Evolutionary conservation across 768 basidiomycete species (phyloP), one percentile per base, ranked within the genome.

Genomic region (Hirschioporus abietinus): DNA sequence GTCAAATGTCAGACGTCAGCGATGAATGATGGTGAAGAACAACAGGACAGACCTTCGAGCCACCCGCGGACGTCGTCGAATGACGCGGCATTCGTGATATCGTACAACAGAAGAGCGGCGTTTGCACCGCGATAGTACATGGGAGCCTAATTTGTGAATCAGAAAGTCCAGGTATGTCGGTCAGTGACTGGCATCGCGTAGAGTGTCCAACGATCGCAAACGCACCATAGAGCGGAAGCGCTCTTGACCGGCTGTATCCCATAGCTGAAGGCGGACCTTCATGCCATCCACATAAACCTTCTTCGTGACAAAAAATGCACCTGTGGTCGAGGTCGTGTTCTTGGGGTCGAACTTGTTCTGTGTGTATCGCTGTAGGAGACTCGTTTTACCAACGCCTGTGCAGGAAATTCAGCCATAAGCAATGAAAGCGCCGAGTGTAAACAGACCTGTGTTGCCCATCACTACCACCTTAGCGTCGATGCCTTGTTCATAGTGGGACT

Each of bases 91-190:
- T 93, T 93, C 74, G 96, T 96, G 71, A 96, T 93, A 83, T 98
- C 95, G 80, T 98, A 98, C 75, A 96, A 84, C 71, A 97, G 83
- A 69, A 98, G 85, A 42, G 95, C 95, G 70, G 95, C 95, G 75
- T 96, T 92, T 73, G 95, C 93, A 75, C 94, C 94, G 79, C 94
- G 88, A 84, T 96, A 96, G 81, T 96, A 96, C 90, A 96, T 95
- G 71, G 93, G 93, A 72, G 95, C 95, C 93, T 93, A 72, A 63
- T 60, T 60, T 60, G 24, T 60, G 66, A 66, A 65, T 7, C 20
- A 70, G 24, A 57, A 59, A 9, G 66, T 24, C 42, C 23, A 58
- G 63, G 68, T 57, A 68, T 67, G 66, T 65, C 66, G 69, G 35
- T 59, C 68, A 61, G 26, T 67, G 52, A 65, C 65, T 63, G 57